A percentile compares a stretch with the other conserved stretches of the same genome.
phyloP scores from a whole-genome alignment of 352 stramenopile genomes.

The Phytopythium chamaehyphon region DNA sequence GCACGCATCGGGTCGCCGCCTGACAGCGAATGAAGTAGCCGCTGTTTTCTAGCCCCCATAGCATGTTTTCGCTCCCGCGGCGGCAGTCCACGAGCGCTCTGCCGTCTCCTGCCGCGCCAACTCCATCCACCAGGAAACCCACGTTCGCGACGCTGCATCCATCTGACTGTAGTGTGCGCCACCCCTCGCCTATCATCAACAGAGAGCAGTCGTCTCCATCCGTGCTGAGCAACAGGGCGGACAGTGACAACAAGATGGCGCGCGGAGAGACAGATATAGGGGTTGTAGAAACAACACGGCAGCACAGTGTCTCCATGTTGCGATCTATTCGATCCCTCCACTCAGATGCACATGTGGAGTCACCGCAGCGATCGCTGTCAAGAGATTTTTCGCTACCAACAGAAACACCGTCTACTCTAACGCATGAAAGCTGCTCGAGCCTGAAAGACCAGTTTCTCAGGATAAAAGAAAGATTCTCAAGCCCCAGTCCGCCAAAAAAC shows the following conservation, averaged over 20 bases:
- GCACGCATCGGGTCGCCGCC: neutral
- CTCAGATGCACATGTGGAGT: constrained; percentile 9
- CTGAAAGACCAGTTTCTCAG: constrained; percentile 79
- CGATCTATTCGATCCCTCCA: constrained; percentile 25
- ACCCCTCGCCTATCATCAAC: constrained; percentile 4
- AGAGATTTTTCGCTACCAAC: constrained; percentile 57
- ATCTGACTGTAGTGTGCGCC: neutral
- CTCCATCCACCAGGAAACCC: constrained; percentile 1
- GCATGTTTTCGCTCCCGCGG: constrained; percentile 39
- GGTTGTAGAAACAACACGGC: neutral
- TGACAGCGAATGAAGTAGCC: constrained; percentile 3
- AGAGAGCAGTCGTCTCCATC: constrained; percentile 23
- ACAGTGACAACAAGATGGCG: constrained; percentile 11
- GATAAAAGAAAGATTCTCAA: constrained; percentile 75
- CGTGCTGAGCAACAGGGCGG: constrained; percentile 15
- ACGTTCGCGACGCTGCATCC: neutral
- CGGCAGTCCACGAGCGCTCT: constrained; percentile 38
- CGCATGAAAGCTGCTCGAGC: constrained; percentile 65
- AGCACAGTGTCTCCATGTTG: constrained; percentile 12
- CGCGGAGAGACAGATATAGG: neutral
- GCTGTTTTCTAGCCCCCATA: neutral
- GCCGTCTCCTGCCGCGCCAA: constrained; percentile 6
- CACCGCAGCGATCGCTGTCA: constrained; percentile 33
- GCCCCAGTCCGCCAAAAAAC: constrained; percentile 19
- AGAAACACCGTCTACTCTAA: constrained; percentile 28